Percentiles rank a stretch among this genome's conserved stretches.
Conservation (phyloP, 202 grass and related monocot species). For the Panicum virgatum region DNA sequence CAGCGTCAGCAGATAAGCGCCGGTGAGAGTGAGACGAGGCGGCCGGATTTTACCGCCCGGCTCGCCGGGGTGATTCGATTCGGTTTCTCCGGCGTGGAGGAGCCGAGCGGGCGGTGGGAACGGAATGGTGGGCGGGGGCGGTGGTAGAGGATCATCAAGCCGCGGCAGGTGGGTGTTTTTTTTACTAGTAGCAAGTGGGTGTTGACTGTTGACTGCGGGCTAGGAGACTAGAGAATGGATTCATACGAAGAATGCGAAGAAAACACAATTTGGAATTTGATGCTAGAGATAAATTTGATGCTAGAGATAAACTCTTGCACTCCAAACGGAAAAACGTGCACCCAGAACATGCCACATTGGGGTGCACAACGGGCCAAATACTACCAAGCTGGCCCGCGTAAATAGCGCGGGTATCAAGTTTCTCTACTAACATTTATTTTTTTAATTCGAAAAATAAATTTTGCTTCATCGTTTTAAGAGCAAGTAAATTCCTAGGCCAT, state of each 20-base stretch:
- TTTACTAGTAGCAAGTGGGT: too few relatives aligned
- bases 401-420: too few relatives aligned
- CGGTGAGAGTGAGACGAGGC: slow-evolving; percentile 13
- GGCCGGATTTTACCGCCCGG: slow-evolving; percentile 3
- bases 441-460: too few relatives aligned
- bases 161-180: neutral
- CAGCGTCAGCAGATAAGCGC: too few relatives aligned
- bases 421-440: too few relatives aligned
- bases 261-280: neutral
- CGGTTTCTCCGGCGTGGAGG: slow-evolving; percentile 13
- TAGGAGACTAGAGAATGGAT: neutral
- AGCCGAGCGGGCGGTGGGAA: neutral
- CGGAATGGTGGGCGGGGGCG: neutral
- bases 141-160: neutral
- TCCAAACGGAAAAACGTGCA: neutral
- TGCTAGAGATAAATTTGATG: too few relatives aligned
- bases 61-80: slow-evolving; percentile 31
- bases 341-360: neutral
- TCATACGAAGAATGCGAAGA: neutral
- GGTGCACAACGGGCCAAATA: neutral
- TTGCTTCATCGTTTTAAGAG: too few relatives aligned
- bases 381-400: too few relatives aligned
- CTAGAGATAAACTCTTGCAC: too few relatives aligned
- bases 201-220: neutral
- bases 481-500: too few relatives aligned